Evolutionary conservation across 768 basidiomycete species (phyloP), one percentile per base, ranked within the genome.

Genomic region (Cyathus striatus): DNA sequence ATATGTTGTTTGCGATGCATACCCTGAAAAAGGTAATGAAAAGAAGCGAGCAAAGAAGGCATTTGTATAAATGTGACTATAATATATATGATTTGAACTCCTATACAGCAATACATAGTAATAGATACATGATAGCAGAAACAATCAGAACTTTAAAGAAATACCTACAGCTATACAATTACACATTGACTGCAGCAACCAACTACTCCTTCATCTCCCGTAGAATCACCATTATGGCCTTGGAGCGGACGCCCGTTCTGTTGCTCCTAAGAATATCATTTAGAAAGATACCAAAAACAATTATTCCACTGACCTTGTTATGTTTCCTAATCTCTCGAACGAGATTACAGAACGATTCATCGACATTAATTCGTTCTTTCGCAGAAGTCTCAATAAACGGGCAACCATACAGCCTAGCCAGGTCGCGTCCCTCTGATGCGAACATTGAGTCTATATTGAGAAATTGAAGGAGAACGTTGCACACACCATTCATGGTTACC

Each of bases 301-400:
- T 10, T 9, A 22, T 9, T 23, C 6, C 12, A n/a, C n/a, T n/a
- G n/a, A 90, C 92, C 75, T 90, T 90, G 73, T 94, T 96, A 61
- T 90, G 92, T 61, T 85, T 85, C 58, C 92, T 76, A 55, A 96
- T 96, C 63, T 93, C 90, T 24, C 93, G 82, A 23, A 98, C 92
- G 51, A 98, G 85, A 48, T 86, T 86, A 55, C 77, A 81, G 69
- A 98, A 97, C 9, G 91, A 90, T 67, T 96, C 90, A 52, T 97
- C 94, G 43, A 98, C 93, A 54, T 96, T 96, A 68, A 94, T 91
- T 40, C 94, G 80, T 56, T 92, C 86, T 66, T 96, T 96, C 35
- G 93, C 94, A 4, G 94, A 97, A 1, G 92, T 94, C 63, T 97
- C 94, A 44, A 94, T 88, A 64, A 93, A 96, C 56, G 86, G 89